A percentile compares a stretch with the other conserved stretches of the same genome.
phyloP scores from a whole-genome alignment of 2,329 filamentous ascomycete species.

The Trichophyton mentagrophytes region DNA sequence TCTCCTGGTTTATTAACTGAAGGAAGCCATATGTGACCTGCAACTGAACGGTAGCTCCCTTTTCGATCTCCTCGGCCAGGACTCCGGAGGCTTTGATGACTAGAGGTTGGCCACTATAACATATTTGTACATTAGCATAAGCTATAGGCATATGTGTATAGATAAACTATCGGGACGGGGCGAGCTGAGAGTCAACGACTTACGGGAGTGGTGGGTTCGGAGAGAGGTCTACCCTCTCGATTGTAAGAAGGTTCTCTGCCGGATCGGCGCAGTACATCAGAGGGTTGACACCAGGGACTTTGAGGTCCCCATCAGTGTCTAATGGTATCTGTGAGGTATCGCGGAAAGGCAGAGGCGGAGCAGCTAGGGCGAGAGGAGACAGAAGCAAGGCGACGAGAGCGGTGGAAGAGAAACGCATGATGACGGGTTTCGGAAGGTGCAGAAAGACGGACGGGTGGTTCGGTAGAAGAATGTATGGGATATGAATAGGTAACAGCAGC shows the following conservation, averaged over 20 bases:
- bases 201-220: conserved; percentile 86
- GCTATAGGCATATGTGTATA: background rate
- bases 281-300: conserved; percentile 75
- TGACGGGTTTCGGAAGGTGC: background rate
- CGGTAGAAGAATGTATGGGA: background rate
- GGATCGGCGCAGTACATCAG: conserved; percentile 66
- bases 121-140: conserved; percentile 15
- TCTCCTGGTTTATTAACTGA: conserved; percentile 65
- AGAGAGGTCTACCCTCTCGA: conserved; percentile 64
- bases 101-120: conserved; percentile 58
- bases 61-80: conserved; percentile 57
- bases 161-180: background rate
- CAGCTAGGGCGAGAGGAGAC: conserved; percentile 33
- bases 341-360: conserved; percentile 34
- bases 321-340: conserved; percentile 38
- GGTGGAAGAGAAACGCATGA: conserved; percentile 10
- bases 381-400: conserved; percentile 33
- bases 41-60: conserved; percentile 70
- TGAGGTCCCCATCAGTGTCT: conserved; percentile 41
- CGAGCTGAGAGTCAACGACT: conserved; percentile 27
- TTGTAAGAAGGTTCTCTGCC: conserved; percentile 55
- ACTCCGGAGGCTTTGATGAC: conserved; percentile 65
- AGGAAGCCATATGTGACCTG: conserved; percentile 92
- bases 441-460: background rate
- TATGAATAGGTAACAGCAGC: background rate